phyloP scores from a whole-genome alignment of 2,329 filamentous ascomycete genomes.

The Drechslerella dactyloides region DNA sequence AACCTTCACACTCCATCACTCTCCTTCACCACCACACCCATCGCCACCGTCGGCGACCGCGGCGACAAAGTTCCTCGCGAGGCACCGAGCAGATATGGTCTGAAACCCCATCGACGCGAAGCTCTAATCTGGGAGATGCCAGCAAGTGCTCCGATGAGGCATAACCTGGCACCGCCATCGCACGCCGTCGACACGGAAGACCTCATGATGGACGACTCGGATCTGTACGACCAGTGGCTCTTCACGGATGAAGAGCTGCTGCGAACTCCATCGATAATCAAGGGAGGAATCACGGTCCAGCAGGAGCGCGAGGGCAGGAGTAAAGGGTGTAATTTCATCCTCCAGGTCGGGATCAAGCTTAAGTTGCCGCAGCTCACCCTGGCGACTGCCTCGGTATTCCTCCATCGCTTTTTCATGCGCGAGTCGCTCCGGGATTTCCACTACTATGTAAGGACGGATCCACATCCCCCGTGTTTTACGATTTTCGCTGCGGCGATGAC shows the following conservation, averaged over 20 bases:
- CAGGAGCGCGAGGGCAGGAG: constrained; percentile 81
- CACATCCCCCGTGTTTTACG: constrained; percentile 7
- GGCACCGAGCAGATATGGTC: constrained; percentile 31
- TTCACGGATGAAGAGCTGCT: constrained; percentile 83
- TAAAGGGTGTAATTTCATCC: constrained; percentile 96
- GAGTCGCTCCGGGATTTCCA: constrained; percentile 65
- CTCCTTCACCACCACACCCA: constrained; percentile 53
- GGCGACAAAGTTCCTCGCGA: background rate
- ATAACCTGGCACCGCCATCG: constrained; percentile 37
- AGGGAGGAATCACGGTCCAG: constrained; percentile 77
- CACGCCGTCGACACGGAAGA: constrained; percentile 29
- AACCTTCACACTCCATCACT: constrained; percentile 51
- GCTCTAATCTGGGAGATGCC: constrained; percentile 39
- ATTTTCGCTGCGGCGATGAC: constrained; percentile 16
- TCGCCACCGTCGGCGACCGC: constrained; percentile 41
- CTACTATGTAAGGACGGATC: constrained; percentile 53
- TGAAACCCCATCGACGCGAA: constrained; percentile 24
- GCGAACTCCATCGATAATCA: constrained; percentile 81
- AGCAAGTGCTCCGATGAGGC: constrained; percentile 44
- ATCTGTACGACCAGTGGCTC: constrained; percentile 73
- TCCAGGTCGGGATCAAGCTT: constrained; percentile 88
- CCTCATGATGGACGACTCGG: constrained; percentile 44
- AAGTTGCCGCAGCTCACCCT: constrained; percentile 91
- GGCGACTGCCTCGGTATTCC: constrained; percentile 89
- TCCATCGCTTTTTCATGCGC: constrained; percentile 93